These are phyloP conservation scores for Arthrobotrys pseudoclavata DNA, from an alignment of 2,329 filamentous ascomycete genomes.

Conservation along the genomic window DNA sequence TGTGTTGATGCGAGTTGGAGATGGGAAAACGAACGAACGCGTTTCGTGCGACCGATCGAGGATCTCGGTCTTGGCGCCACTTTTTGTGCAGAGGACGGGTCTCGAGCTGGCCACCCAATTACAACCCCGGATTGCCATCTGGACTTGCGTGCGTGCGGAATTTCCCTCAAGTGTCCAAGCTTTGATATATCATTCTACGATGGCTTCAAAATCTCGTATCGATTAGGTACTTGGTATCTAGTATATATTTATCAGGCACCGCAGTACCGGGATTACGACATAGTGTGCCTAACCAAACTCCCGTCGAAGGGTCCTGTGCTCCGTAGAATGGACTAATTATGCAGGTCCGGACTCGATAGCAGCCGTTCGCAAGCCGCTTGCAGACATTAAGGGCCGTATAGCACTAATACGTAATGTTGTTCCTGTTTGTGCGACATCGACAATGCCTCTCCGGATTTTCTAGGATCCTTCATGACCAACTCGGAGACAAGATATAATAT, in stretches of 20 bases:
- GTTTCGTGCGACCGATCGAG: conserved; percentile 51
- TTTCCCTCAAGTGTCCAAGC: not conserved
- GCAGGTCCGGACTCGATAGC: conserved; percentile 5
- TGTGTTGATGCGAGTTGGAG: conserved; percentile 39
- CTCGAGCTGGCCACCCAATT: not conserved
- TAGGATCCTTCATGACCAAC: not conserved
- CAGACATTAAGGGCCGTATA: not conserved
- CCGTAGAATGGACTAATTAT: not conserved
- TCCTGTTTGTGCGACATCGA: conserved; percentile 15
- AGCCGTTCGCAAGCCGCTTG: conserved; percentile 7
- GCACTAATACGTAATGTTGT: not conserved
- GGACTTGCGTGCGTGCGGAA: not conserved
- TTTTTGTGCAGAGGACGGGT: not conserved
- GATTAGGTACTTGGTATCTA: not conserved
- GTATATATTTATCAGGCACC: not conserved
- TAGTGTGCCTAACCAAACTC: not conserved
- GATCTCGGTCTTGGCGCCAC: not conserved
- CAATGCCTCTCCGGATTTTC: not conserved
- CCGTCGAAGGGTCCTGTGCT: not conserved
- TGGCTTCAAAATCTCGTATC: conserved; percentile 3
- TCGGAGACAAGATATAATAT: conserved; percentile 1
- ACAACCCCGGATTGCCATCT: not conserved
- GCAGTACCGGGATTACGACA: not conserved
- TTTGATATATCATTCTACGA: not conserved
- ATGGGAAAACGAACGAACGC: conserved; percentile 51